Evolutionary conservation across 108 stramenopile genomes (phyloP), one percentile per base, ranked within the genome.

Genomic region (Cyclotella choctawhatcheeana): DNA sequence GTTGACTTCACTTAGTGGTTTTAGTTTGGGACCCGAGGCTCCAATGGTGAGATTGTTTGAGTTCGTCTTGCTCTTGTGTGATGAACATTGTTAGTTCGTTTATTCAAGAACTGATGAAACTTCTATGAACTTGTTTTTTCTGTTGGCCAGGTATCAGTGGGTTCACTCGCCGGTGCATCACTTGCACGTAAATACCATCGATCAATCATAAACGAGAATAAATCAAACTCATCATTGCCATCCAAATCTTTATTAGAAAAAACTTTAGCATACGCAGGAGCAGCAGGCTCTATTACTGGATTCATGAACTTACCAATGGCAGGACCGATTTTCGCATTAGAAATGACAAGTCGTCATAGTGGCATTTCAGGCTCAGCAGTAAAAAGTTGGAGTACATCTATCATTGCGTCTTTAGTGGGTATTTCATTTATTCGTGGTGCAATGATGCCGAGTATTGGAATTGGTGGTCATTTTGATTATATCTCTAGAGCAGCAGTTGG

Each of bases 241-340:
- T 64, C 45, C 18, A 67, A 16, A 66, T 33, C 71, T 0, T 52
- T 52, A 12, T 37, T 68, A 24, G 67, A 76, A 52, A 74, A 65
- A 74, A 83, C 66, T 1, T 31, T 84, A 2, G 72, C 84, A 2
- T 81, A 82, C 59, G 84, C 66, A 5, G 81, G 81, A n/a, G 81
- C 86, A 13, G 80, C 89, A 2, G 89, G 89, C 30, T 62, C 89
- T 0, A 25, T 89, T 40, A 89, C 89, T 21, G 86, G 82, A n/a
- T 85, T 84, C 18, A 85, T 89, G 86, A 86, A 84, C 22, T 67
- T 89, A 17, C 88, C 88, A 1, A 44, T 89, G 2, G 86, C 84
- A 0, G 88, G 88, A 32, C 73, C 88, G 0, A 82, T 89, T n/a
- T 89, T 89, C 66, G 84, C 86, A 0, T 24, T 85, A 35, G 88